Conservation (phyloP, 768 basidiomycete genomes). For the Kwoniella heveanensis region DNA sequence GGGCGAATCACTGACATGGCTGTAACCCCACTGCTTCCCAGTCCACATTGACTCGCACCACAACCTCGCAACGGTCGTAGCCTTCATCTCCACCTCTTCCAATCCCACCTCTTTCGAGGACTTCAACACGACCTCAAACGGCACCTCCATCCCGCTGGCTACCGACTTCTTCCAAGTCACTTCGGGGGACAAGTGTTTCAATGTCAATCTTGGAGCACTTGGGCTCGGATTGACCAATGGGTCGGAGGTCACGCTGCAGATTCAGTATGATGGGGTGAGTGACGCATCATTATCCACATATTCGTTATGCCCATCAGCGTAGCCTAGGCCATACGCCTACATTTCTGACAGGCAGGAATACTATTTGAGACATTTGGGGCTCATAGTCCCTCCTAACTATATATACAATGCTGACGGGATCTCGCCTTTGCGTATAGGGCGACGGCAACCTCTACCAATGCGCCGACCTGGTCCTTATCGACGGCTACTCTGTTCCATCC, state of each 20-base stretch:
- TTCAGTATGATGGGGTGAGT: slow-evolving; percentile 45
- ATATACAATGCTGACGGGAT: too few relatives aligned
- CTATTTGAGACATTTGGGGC: too few relatives aligned
- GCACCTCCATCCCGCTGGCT: slow-evolving; percentile 38
- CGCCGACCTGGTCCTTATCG: slow-evolving; percentile 73
- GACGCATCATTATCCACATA: too few relatives aligned
- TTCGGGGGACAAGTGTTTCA: slow-evolving; percentile 69
- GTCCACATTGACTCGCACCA: slow-evolving; percentile 29
- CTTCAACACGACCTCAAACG: slow-evolving; percentile 61
- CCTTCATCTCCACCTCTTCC: slow-evolving; percentile 55
- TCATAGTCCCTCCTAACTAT: too few relatives aligned
- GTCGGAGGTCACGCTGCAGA: slow-evolving; percentile 72
- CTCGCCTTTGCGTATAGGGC: slow-evolving; percentile 54
- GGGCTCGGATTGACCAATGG: slow-evolving; percentile 65
- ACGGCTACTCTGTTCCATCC: slow-evolving; percentile 61
- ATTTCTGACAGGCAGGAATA: too few relatives aligned
- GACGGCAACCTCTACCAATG: slow-evolving; percentile 77
- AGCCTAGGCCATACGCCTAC: too few relatives aligned
- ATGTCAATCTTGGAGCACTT: slow-evolving; percentile 64
- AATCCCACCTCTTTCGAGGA: slow-evolving; percentile 68
- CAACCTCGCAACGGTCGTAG: slow-evolving; percentile 60
- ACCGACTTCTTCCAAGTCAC: slow-evolving; percentile 42
- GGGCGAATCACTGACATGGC: too few relatives aligned
- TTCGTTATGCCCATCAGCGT: too few relatives aligned
- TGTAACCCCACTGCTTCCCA: not conserved